A percentile compares a stretch with the other conserved stretches of the same genome.
These are phyloP conservation scores for Abrus precatorius DNA, from an alignment of 306 rosid genomes.

Conservation along the genomic window DNA sequence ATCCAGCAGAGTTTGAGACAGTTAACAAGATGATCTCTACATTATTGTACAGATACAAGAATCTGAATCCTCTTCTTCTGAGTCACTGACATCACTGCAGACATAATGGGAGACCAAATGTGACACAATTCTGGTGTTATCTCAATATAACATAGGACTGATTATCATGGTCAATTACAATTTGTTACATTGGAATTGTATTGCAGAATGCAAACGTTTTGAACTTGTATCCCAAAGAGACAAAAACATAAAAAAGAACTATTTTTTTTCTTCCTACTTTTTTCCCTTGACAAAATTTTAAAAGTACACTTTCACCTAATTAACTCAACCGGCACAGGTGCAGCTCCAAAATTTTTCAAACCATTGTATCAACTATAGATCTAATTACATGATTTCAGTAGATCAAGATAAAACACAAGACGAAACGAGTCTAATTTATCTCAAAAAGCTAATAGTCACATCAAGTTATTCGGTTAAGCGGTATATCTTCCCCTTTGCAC, in stretches of 20 bases:
- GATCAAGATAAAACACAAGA: not conserved
- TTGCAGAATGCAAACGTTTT: conserved; percentile 20
- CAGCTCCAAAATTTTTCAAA: not conserved
- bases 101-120: conserved; percentile 48
- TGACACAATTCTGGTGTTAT: conserved; percentile 30
- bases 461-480: conserved; percentile 6
- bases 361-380: conserved; percentile 27
- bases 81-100: conserved; percentile 84
- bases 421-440: not conserved
- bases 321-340: not conserved
- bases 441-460: conserved; percentile 3
- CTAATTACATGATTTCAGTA: conserved; percentile 27
- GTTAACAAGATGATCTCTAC: conserved; percentile 62
- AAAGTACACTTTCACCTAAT: not conserved
- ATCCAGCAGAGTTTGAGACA: conserved; percentile 59
- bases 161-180: conserved; percentile 12
- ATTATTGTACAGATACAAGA: conserved; percentile 81
- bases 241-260: not conserved
- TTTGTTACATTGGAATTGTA: conserved; percentile 14
- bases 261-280: not conserved
- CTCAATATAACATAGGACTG: conserved; percentile 33
- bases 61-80: conserved; percentile 80
- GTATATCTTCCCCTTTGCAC: not conserved
- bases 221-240: conserved; percentile 23
- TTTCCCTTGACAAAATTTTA: not conserved